A percentile compares a stretch with the other conserved stretches of the same genome.
These are phyloP conservation scores for Nymphaea thermarum DNA, from an alignment of 164 flowering plant species.

Conservation along the genomic window DNA sequence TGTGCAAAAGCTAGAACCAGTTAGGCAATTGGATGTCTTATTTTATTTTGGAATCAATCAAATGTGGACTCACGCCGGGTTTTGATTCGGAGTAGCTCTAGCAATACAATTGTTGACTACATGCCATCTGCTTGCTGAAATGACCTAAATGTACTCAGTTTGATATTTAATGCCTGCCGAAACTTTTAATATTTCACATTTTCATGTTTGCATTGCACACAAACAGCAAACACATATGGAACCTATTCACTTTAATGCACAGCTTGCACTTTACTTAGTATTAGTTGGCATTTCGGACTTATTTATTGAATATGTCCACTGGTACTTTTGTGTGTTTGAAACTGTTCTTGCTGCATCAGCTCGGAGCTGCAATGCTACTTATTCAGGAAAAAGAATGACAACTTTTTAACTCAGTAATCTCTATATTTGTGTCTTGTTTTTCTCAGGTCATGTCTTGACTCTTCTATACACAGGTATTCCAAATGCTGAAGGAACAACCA, in stretches of 20 bases:
- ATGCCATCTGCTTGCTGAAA: background rate
- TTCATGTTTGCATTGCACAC: background rate
- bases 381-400: background rate
- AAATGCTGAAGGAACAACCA: slow-evolving; percentile 73
- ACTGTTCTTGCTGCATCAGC: background rate
- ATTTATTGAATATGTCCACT: background rate
- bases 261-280: background rate
- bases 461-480: slow-evolving; percentile 47
- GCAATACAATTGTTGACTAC: background rate
- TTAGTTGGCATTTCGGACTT: background rate
- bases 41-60: background rate
- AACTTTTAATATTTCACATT: too few species aligned
- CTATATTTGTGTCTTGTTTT: background rate
- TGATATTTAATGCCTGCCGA: background rate
- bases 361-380: background rate
- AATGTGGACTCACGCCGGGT: background rate
- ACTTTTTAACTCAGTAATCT: background rate
- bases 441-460: background rate
- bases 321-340: background rate
- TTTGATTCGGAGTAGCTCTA: too few species aligned
- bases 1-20: too few species aligned
- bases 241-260: background rate
- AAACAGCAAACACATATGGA: background rate
- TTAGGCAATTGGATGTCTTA: too few species aligned
- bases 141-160: too few species aligned